phyloP scores from a whole-genome alignment of 306 rosid genomes.

The Fagus sylvatica region DNA sequence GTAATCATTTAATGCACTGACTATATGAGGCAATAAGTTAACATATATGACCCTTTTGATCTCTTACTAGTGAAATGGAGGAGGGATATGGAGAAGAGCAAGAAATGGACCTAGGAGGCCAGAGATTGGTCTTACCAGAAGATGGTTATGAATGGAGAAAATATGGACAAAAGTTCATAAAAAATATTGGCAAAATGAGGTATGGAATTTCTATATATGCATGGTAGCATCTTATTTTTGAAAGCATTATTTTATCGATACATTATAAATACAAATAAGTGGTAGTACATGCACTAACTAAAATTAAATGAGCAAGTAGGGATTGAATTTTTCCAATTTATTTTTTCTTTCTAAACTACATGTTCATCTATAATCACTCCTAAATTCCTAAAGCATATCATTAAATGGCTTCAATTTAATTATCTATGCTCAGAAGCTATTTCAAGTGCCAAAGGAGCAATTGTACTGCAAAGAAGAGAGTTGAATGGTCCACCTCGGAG shows the following conservation, averaged over 20 bases:
- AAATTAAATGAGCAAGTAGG: too few relatives aligned
- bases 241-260: not conserved
- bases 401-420: too few relatives aligned
- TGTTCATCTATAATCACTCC: too few relatives aligned
- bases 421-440: not conserved
- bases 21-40: not conserved
- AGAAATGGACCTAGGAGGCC: not conserved
- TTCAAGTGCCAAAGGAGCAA: conserved; percentile 4
- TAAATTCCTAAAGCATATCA: too few relatives aligned
- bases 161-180: not conserved
- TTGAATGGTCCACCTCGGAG: not conserved
- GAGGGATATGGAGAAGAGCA: not conserved
- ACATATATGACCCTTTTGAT: not conserved
- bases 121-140: not conserved
- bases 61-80: not conserved
- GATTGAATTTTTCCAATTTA: too few relatives aligned
- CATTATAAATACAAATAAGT: too few relatives aligned
- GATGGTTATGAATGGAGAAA: conserved; percentile 11
- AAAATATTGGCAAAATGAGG: conserved; percentile 2
- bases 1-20: not conserved
- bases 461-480: not conserved
- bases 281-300: too few relatives aligned
- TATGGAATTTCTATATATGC: not conserved
- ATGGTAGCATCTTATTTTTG: not conserved
- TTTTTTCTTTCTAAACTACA: too few relatives aligned